These are phyloP conservation scores for Kurtzmaniella quercitrusa DNA, from an alignment of 1,139 yeast genomes.

Conservation along the genomic window DNA sequence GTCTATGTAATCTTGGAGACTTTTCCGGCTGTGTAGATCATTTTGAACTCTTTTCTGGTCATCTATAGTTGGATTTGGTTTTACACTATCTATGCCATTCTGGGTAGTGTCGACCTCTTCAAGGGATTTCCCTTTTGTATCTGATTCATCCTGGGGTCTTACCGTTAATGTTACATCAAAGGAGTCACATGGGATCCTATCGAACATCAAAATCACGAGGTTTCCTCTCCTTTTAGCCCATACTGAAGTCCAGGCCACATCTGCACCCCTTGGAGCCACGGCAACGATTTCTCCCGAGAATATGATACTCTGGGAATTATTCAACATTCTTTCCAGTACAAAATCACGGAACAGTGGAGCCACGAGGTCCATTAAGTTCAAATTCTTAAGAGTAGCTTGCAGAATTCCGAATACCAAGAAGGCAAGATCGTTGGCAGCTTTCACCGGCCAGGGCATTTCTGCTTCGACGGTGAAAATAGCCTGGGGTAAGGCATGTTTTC, in stretches of 20 bases:
- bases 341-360: constrained; percentile 70
- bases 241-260: constrained; percentile 70
- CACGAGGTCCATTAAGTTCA: constrained; percentile 71
- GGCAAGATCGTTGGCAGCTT: constrained; percentile 86
- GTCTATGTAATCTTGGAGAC: neutral
- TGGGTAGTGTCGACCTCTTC: neutral
- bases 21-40: too few relatives aligned
- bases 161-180: constrained; percentile 50
- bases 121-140: constrained; percentile 8
- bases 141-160: constrained; percentile 11
- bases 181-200: constrained; percentile 81
- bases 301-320: constrained; percentile 25
- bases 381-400: constrained; percentile 54
- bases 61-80: too few relatives aligned
- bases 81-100: constrained; percentile 25
- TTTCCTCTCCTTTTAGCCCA: constrained; percentile 82
- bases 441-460: constrained; percentile 74
- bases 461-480: constrained; percentile 80
- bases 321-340: constrained; percentile 50
- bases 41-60: too few relatives aligned
- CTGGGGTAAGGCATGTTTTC: constrained; percentile 66
- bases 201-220: constrained; percentile 77
- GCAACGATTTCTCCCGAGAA: constrained; percentile 59
- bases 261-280: constrained; percentile 45
- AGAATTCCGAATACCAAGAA: constrained; percentile 84